Conservation (phyloP, 2,329 filamentous ascomycete species). For the Talaromyces pinophilus region DNA sequence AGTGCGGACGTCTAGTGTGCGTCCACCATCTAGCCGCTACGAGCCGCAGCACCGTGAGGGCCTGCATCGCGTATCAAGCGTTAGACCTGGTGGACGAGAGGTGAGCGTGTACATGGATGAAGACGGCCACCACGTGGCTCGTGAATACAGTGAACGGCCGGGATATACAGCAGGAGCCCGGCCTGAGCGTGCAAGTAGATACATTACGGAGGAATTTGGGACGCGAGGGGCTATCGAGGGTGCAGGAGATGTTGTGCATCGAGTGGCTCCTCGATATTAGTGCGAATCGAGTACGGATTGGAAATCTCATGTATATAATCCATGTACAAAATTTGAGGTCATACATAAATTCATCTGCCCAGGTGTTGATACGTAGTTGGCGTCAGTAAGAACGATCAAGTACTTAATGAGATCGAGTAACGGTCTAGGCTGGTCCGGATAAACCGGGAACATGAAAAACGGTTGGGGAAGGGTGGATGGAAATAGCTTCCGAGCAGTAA, state of each 20-base stretch:
- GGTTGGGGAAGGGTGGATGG: constrained; percentile 5
- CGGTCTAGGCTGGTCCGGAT: constrained; percentile 8
- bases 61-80: constrained; percentile 44
- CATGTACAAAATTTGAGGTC: constrained; percentile 1
- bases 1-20: constrained; percentile 59
- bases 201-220: constrained; percentile 41
- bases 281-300: constrained; percentile 1
- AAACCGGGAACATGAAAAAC: constrained; percentile 13
- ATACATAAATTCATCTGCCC: neutral
- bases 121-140: constrained; percentile 38
- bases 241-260: constrained; percentile 34
- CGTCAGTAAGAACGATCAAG: neutral
- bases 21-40: constrained; percentile 53
- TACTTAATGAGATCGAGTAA: neutral
- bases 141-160: constrained; percentile 52
- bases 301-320: constrained; percentile 5
- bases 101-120: constrained; percentile 47
- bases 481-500: constrained; percentile 4
- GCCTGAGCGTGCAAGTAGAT: constrained; percentile 35
- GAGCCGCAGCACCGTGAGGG: constrained; percentile 42
- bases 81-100: constrained; percentile 46
- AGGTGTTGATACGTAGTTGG: neutral
- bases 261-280: constrained; percentile 39
- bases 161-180: constrained; percentile 43
- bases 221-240: constrained; percentile 36